Evolutionary conservation across 768 basidiomycete genomes (phyloP).

Genomic region (Ramaria sp.): DNA sequence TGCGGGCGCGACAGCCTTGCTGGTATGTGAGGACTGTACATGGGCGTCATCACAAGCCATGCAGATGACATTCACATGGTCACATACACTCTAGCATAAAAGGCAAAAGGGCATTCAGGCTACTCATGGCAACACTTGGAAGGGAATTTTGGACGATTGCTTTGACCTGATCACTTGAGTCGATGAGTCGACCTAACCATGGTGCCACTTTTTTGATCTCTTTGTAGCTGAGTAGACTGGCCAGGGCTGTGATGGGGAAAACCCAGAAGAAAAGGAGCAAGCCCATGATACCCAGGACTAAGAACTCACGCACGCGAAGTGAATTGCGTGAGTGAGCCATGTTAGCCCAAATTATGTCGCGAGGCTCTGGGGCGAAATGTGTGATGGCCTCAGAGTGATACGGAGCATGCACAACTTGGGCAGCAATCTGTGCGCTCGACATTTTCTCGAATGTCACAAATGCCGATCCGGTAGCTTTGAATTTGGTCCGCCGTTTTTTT

Average conservation of each 20-base stretch:
- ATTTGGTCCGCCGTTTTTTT: constrained; percentile 61
- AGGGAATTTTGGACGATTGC: constrained; percentile 93
- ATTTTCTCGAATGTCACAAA: constrained; percentile 97
- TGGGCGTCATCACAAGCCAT: neutral
- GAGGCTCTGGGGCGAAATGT: constrained; percentile 79
- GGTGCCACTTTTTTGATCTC: constrained; percentile 89
- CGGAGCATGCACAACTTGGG: constrained; percentile 72
- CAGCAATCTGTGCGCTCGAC: constrained; percentile 87
- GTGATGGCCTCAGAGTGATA: constrained; percentile 57
- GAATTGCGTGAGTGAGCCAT: constrained; percentile 55
- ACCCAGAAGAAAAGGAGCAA: constrained; percentile 86
- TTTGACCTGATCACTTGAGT: constrained; percentile 65
- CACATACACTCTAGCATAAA: constrained; percentile 75
- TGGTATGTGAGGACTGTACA: constrained; percentile 61
- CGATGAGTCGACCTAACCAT: constrained; percentile 78
- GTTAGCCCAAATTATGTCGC: constrained; percentile 93
- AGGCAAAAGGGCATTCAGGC: constrained; percentile 79
- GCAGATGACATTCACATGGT: neutral
- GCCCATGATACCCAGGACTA: constrained; percentile 60
- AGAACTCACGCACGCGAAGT: constrained; percentile 51
- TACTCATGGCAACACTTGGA: constrained; percentile 83
- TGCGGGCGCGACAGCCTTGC: constrained; percentile 85
- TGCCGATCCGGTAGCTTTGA: constrained; percentile 72
- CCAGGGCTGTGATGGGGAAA: constrained; percentile 80
- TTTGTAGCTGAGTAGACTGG: constrained; percentile 79